Conservation (phyloP, 352 stramenopile species). For the Phytophthora cactorum region DNA sequence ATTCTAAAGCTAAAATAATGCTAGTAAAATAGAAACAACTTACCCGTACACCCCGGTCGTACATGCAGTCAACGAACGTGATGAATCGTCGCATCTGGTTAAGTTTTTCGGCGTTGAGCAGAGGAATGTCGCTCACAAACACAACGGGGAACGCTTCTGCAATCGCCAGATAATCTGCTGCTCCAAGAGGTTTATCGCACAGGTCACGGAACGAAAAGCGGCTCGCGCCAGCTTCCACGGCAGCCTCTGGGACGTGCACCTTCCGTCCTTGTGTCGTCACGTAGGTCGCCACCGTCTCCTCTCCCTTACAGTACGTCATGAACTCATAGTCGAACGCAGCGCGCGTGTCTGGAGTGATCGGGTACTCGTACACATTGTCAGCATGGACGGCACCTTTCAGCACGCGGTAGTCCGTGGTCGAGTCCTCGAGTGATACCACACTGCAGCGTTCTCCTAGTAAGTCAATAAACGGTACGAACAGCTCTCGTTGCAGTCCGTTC, state of each 20-base stretch:
- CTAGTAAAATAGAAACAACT: conserved; percentile 20
- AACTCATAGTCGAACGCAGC: conserved; percentile 80
- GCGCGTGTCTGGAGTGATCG: conserved; percentile 51
- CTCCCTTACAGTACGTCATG: conserved; percentile 53
- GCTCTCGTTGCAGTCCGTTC: conserved; percentile 94
- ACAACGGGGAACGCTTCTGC: conserved; percentile 85
- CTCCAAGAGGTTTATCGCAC: conserved; percentile 93
- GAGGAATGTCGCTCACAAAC: conserved; percentile 94
- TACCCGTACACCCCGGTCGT: conserved; percentile 89
- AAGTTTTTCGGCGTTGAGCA: conserved; percentile 86
- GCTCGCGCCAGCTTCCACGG: conserved; percentile 57
- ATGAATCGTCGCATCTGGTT: conserved; percentile 97
- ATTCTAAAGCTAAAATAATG: not conserved
- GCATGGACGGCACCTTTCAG: conserved; percentile 66
- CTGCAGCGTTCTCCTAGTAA: conserved; percentile 90
- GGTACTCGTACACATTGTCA: conserved; percentile 77
- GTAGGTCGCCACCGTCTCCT: conserved; percentile 52
- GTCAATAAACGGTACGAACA: conserved; percentile 98
- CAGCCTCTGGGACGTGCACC: conserved; percentile 68
- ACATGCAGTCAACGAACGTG: conserved; percentile 98
- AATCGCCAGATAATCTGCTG: conserved; percentile 95
- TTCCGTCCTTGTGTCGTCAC: conserved; percentile 75
- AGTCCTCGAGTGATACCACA: conserved; percentile 79
- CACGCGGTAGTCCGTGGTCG: conserved; percentile 84
- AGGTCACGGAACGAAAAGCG: conserved; percentile 97